Conservation (phyloP, 1,284 basidiomycete species). For the Calocybe gambosa region DNA sequence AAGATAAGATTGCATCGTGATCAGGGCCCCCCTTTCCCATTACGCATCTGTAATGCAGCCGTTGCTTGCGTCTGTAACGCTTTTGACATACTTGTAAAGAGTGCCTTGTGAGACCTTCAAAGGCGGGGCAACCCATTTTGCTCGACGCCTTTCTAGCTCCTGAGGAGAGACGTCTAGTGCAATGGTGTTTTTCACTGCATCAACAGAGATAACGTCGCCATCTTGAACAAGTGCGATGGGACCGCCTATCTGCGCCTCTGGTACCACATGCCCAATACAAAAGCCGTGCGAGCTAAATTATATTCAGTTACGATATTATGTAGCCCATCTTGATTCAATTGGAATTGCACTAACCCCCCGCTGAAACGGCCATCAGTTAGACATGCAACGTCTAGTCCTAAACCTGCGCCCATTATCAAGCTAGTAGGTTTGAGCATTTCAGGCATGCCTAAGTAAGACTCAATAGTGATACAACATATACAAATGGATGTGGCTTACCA, state of each 20-base stretch:
- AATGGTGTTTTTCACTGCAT: conserved; percentile 81
- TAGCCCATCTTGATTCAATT: not conserved
- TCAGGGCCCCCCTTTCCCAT: not conserved
- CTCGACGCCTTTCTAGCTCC: conserved; percentile 65
- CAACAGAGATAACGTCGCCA: conserved; percentile 82
- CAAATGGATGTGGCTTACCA: conserved; percentile 37
- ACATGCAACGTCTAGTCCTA: conserved; percentile 85
- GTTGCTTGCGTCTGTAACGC: conserved; percentile 80
- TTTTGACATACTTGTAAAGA: conserved; percentile 83
- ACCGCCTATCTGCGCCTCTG: conserved; percentile 85
- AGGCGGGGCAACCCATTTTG: conserved; percentile 73
- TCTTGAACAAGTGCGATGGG: conserved; percentile 87
- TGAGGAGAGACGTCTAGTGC: conserved; percentile 64
- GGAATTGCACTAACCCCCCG: conserved; percentile 61
- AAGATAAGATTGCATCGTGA: not conserved
- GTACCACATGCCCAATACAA: conserved; percentile 88
- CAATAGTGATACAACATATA: not conserved
- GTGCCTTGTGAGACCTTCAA: conserved; percentile 83
- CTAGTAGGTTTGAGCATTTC: conserved; percentile 93
- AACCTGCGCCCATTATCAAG: conserved; percentile 89
- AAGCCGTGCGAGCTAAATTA: conserved; percentile 74
- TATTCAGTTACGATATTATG: conserved; percentile 7
- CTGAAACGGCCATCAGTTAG: conserved; percentile 93
- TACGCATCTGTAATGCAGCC: conserved; percentile 82
- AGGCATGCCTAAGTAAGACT: conserved; percentile 65